Evolutionary conservation across 257 asterid genomes (phyloP).

Genomic region (Lavandula angustifolia): DNA sequence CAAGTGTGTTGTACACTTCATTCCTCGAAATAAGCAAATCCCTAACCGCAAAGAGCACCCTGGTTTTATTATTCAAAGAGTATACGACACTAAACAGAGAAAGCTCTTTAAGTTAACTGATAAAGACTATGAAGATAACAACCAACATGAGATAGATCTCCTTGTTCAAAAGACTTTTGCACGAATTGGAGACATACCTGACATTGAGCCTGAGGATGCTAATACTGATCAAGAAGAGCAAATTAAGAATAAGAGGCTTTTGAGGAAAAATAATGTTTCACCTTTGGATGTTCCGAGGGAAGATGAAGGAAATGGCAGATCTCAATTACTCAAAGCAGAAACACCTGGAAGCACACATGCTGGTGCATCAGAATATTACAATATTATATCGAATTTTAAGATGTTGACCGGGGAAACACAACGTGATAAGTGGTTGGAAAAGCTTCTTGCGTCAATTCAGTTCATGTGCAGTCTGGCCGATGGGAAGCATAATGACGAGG

Average conservation of each 20-base stretch:
- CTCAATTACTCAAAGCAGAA: conserved; percentile 55
- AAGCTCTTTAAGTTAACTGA: conserved; percentile 74
- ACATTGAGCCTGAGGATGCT: conserved; percentile 63
- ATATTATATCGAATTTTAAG: conserved; percentile 49
- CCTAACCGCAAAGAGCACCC: conserved; percentile 79
- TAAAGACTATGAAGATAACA: conserved; percentile 68
- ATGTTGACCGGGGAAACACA: conserved; percentile 59
- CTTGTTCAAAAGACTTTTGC: conserved; percentile 76
- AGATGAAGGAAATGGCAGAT: conserved; percentile 51
- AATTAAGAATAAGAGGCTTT: conserved; percentile 54
- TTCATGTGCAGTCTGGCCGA: conserved; percentile 47
- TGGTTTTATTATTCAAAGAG: conserved; percentile 79
- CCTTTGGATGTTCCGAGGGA: conserved; percentile 71
- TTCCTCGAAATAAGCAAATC: conserved; percentile 71
- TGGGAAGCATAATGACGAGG: conserved; percentile 41
- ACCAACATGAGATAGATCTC: conserved; percentile 68
- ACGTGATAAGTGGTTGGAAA: conserved; percentile 80
- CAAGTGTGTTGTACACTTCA: conserved; percentile 82
- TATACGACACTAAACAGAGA: conserved; percentile 68
- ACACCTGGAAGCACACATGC: conserved; percentile 63
- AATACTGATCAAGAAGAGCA: conserved; percentile 59
- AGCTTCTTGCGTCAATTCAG: conserved; percentile 64
- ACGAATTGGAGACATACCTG: conserved; percentile 68
- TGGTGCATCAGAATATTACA: conserved; percentile 49
- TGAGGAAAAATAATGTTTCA: conserved; percentile 55